A percentile compares a stretch with the other conserved stretches of the same genome.
Conservation (phyloP, 345 rosid species). For the Populus alba region DNA sequence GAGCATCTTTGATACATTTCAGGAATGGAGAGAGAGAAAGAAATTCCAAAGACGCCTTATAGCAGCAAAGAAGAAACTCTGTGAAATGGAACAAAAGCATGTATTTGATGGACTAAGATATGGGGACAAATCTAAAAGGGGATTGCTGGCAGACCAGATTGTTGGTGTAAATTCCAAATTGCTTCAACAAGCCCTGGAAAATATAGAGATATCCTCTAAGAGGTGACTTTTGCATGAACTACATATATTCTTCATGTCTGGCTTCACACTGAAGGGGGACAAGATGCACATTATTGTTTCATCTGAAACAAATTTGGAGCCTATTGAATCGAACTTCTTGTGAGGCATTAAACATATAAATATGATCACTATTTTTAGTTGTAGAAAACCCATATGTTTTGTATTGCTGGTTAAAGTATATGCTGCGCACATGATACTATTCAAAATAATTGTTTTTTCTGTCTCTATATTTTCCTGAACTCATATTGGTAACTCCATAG, state of each 20-base stretch:
- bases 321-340: background rate
- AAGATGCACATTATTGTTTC: background rate
- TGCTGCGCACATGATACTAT: background rate
- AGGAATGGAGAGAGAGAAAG: conserved; percentile 94
- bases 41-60: conserved; percentile 67
- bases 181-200: conserved; percentile 71
- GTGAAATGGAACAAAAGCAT: conserved; percentile 82
- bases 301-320: background rate
- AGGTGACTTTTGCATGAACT: conserved; percentile 41
- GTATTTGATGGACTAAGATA: conserved; percentile 75
- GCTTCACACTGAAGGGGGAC: background rate
- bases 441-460: background rate
- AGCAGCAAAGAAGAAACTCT: conserved; percentile 78
- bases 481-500: background rate
- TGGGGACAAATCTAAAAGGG: conserved; percentile 70
- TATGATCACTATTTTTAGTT: background rate
- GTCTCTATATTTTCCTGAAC: too few relatives aligned
- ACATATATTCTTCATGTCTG: background rate
- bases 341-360: background rate
- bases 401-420: background rate
- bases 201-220: conserved; percentile 43
- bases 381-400: background rate
- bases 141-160: conserved; percentile 66
- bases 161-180: conserved; percentile 61
- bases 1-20: conserved; percentile 21